phyloP scores from a whole-genome alignment of 441 rosid species.

The Populus hybrid region DNA sequence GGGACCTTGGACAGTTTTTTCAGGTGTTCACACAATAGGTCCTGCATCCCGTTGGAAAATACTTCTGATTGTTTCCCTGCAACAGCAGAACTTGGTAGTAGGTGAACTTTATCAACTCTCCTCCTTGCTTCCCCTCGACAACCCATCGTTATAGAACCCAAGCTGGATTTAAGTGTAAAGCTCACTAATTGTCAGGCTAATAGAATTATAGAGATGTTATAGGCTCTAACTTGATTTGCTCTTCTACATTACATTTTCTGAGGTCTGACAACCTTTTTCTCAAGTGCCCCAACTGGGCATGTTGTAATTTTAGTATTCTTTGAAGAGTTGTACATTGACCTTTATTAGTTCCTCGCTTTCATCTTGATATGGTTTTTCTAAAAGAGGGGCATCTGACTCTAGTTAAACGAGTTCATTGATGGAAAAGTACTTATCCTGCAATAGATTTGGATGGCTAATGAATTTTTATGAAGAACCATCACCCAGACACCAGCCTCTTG shows the following conservation, averaged over 20 bases:
- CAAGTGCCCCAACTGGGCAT: not conserved
- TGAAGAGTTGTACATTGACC: not conserved
- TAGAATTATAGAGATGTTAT: not conserved
- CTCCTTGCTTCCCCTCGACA: not conserved
- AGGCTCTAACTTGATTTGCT: not conserved
- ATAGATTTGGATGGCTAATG: not conserved
- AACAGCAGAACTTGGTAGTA: not conserved
- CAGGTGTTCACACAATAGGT: not conserved
- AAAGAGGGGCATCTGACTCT: not conserved
- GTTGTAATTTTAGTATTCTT: not conserved
- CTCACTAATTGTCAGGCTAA: not conserved
- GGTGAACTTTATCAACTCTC: not conserved
- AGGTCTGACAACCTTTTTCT: no score
- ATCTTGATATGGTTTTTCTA: not conserved
- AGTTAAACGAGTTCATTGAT: not conserved
- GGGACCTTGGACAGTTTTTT: not conserved
- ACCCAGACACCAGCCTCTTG: not conserved
- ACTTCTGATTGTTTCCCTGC: not conserved
- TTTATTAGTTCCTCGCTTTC: not conserved
- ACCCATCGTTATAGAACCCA: not conserved
- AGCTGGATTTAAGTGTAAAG: not conserved
- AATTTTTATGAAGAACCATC: not conserved
- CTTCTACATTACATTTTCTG: not conserved
- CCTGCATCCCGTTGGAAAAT: not conserved
- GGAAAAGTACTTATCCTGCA: not conserved